Conservation (phyloP, 2,329 filamentous ascomycete species). For the Escovopsis sp. region DNA sequence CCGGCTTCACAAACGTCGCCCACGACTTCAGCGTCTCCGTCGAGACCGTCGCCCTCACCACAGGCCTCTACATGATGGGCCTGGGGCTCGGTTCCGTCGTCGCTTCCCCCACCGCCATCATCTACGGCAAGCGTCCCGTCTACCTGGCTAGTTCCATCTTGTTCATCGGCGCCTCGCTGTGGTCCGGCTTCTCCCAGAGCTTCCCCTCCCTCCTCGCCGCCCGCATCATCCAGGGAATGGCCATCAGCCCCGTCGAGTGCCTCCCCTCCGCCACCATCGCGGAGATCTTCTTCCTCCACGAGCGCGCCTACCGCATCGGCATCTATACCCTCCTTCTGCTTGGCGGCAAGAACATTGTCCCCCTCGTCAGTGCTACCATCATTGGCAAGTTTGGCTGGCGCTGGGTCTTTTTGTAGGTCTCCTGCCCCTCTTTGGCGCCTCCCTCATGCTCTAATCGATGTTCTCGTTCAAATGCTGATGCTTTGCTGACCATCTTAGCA, state of each 20-base stretch:
- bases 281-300: constrained; percentile 92
- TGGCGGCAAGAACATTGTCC: constrained; percentile 81
- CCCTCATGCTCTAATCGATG: background rate
- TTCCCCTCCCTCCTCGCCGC: constrained; percentile 69
- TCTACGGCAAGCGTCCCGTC: constrained; percentile 81
- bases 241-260: constrained; percentile 82
- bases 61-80: constrained; percentile 88
- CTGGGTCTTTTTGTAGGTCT: constrained; percentile 69
- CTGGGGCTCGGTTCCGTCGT: constrained; percentile 73
- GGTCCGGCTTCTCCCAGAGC: constrained; percentile 73
- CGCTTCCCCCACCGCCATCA: constrained; percentile 76
- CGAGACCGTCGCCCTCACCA: constrained; percentile 67
- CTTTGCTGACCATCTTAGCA: constrained; percentile 29
- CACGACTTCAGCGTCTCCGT: constrained; percentile 47
- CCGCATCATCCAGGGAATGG: constrained; percentile 73
- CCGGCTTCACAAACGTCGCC: constrained; percentile 74
- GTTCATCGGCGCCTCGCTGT: constrained; percentile 64
- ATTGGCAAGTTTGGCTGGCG: constrained; percentile 69
- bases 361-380: constrained; percentile 71
- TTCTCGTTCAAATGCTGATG: background rate
- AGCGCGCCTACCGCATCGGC: constrained; percentile 80
- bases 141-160: constrained; percentile 65
- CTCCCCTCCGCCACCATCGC: constrained; percentile 87
- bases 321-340: constrained; percentile 84
- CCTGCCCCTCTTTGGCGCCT: constrained; percentile 1